These are phyloP conservation scores for Colletotrichum graminicola DNA, from an alignment of 2,329 filamentous ascomycete species.

Conservation along the genomic window DNA sequence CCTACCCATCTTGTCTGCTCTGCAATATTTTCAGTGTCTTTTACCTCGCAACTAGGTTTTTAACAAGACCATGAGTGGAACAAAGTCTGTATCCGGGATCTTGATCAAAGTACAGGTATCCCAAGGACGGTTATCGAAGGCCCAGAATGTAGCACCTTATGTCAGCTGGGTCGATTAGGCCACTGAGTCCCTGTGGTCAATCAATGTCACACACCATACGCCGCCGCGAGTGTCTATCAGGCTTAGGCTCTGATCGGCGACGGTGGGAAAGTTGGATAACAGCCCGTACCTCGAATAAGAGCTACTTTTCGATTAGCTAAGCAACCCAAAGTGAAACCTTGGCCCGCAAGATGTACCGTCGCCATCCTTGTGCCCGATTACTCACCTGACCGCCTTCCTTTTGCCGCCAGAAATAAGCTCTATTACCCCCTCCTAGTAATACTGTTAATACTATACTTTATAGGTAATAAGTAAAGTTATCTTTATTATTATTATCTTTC, in stretches of 20 bases:
- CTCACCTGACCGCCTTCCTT: too few species aligned
- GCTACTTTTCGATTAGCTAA: too few species aligned
- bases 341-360: too few species aligned
- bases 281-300: too few species aligned
- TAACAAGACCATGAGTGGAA: not conserved
- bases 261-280: too few species aligned
- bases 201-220: not conserved
- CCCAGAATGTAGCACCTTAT: constrained; percentile 17
- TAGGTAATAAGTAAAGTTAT: too few species aligned
- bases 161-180: constrained; percentile 13
- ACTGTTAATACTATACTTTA: too few species aligned
- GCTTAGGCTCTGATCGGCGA: not conserved
- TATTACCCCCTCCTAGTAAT: too few species aligned
- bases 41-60: not conserved
- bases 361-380: too few species aligned
- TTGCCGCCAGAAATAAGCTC: too few species aligned
- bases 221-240: not conserved
- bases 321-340: too few species aligned
- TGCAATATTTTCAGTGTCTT: not conserved
- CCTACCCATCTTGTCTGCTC: not conserved
- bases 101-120: not conserved
- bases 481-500: too few species aligned
- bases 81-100: not conserved
- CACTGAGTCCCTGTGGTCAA: not conserved
- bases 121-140: constrained; percentile 35